Evolutionary conservation across 73 alveolate species (phyloP), one percentile per base, ranked within the genome.

Genomic region (Paramecium bursaria): DNA sequence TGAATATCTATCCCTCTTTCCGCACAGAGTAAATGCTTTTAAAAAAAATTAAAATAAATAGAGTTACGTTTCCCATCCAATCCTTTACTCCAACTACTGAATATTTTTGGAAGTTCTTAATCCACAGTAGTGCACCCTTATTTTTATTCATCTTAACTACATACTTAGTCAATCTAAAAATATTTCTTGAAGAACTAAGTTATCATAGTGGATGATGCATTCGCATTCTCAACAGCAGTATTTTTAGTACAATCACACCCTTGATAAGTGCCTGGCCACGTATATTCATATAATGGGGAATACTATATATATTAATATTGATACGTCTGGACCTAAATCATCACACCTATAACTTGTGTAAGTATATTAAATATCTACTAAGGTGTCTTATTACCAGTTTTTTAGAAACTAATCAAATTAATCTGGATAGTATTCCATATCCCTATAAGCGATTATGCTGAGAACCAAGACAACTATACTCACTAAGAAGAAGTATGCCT

Each of bases 181-280:
- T 17, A 23, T 54, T 54, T 13, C 35, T 33, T 60, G 35, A 33
- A 60, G 53, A 60, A 60, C 1, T 10, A 31, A 1, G 29, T 53
- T 30, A 30, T 31, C 15, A 21, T 60, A 27, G 7, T 6, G 7
- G 4, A 21, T 9, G 25, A 14, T 22, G 25, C 10, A 54, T 26
- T 17, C 11, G 25, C 2, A 7, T 17, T 14, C 30, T 9, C 5
- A 30, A 60, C 29, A 29, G 29, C 35, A 14, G 35, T 14, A 7
- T 42, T 42, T 35, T 60, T 3, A 10, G 54, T 60, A 14, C 79
- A 60, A 60, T 60, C 79, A 60, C 79, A 60, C 35, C 79, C 79
- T 7, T 31, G 29, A 29, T n/a, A 11, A 13, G 79, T 60, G 3
- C 79, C 79, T 15, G 79, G 79, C 79, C 79, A 60, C 15, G 29